phyloP scores from a whole-genome alignment of 2,329 filamentous ascomycete genomes.

The Sarocladium kiliense region DNA sequence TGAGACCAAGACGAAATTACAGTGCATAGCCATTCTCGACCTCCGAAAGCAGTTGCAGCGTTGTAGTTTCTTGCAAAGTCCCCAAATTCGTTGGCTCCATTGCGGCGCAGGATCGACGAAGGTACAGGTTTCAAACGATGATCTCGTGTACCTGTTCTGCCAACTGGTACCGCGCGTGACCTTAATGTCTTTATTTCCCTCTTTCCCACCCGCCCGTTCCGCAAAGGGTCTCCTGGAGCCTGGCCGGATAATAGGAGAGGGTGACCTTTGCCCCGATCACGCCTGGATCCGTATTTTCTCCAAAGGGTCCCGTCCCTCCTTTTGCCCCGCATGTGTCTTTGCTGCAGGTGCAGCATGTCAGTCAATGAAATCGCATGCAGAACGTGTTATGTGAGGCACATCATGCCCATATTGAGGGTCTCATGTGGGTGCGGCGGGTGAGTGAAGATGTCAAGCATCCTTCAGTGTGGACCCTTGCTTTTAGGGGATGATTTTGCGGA shows the following conservation, averaged over 20 bases:
- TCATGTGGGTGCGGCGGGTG: slow-evolving; percentile 3
- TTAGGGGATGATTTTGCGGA: not conserved
- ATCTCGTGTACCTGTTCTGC: not conserved
- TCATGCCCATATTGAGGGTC: not conserved
- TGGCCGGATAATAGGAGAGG: not conserved
- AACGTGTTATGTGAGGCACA: not conserved
- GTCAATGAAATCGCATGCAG: not conserved
- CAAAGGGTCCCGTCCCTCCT: not conserved
- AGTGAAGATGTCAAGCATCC: not conserved
- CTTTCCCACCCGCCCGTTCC: too few species aligned
- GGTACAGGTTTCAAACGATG: not conserved
- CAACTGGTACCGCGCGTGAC: not conserved
- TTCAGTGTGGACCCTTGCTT: not conserved
- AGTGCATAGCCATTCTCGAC: not conserved
- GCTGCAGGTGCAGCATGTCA: not conserved
- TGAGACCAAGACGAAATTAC: not conserved
- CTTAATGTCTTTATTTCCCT: not conserved
- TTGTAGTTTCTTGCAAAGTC: not conserved
- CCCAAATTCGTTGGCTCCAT: not conserved
- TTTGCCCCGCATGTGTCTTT: not conserved
- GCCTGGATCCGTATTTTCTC: not conserved
- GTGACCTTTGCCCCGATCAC: not conserved
- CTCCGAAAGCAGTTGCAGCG: not conserved
- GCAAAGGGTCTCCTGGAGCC: not conserved
- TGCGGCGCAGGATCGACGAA: not conserved